Evolutionary conservation across 495 filamentous ascomycete species (phyloP).

Genomic region (Neurospora pannonica): DNA sequence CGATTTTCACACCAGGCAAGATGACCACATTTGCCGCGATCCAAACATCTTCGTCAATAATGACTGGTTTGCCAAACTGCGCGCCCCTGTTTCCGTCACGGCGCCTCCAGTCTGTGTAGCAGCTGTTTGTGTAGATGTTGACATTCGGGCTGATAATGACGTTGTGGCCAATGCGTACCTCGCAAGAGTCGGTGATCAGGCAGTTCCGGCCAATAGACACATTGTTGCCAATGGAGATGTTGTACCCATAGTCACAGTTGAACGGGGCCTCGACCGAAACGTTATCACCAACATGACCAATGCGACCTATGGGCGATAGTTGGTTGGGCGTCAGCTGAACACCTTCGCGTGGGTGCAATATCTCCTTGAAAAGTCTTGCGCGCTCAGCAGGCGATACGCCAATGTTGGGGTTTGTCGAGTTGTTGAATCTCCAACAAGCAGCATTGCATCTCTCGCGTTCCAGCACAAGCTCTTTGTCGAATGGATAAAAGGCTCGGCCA

Average conservation of each 20-base stretch:
- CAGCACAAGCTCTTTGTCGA: conserved; percentile 65
- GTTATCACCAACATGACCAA: conserved; percentile 64
- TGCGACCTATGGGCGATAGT: conserved; percentile 37
- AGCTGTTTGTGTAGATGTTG: conserved; percentile 69
- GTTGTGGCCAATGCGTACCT: conserved; percentile 66
- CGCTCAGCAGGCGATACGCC: conserved; percentile 72
- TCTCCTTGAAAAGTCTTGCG: conserved; percentile 66
- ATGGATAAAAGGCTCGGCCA: conserved; percentile 72
- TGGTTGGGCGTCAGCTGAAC: conserved; percentile 36
- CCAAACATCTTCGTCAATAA: conserved; percentile 83
- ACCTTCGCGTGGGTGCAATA: conserved; percentile 46
- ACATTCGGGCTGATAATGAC: conserved; percentile 82
- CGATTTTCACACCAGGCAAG: conserved; percentile 71
- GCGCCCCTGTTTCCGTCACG: conserved; percentile 66
- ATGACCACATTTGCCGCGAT: conserved; percentile 62
- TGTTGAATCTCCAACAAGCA: conserved; percentile 84
- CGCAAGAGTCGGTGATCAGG: conserved; percentile 69
- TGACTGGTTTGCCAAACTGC: conserved; percentile 61
- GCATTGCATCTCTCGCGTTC: conserved; percentile 82
- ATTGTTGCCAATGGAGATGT: conserved; percentile 79
- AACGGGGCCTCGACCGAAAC: conserved; percentile 84
- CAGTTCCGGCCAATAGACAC: conserved; percentile 82
- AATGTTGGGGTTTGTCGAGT: conserved; percentile 67
- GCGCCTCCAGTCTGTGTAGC: conserved; percentile 65
- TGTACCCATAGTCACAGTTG: conserved; percentile 91